Conservation (phyloP, 208 protist species). For the Wallacemonas sp. region DNA sequence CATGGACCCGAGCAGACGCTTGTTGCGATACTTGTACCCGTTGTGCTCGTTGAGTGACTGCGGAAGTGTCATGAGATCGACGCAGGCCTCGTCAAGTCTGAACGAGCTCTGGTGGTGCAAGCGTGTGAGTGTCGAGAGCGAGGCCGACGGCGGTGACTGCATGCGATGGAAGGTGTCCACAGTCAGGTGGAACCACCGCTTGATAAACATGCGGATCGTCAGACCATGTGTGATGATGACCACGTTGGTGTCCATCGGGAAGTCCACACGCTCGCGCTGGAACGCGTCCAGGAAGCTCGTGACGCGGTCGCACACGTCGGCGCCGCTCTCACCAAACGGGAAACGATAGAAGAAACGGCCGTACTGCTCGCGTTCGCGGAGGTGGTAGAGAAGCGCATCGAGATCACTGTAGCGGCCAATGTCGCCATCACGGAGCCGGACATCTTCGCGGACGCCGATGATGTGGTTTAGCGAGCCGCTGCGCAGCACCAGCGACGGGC, state of each 20-base stretch:
- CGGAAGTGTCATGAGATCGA: slow-evolving; percentile 72
- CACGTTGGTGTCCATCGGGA: slow-evolving; percentile 86
- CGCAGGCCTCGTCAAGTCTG: slow-evolving; percentile 65
- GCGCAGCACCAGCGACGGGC: slow-evolving; percentile 33
- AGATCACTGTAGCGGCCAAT: slow-evolving; percentile 89
- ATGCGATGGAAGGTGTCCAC: slow-evolving; percentile 91
- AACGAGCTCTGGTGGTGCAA: slow-evolving; percentile 81
- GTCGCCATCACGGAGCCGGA: slow-evolving; percentile 91
- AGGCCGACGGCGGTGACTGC: slow-evolving; percentile 69
- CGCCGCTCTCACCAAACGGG: slow-evolving; percentile 89
- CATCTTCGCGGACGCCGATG: slow-evolving; percentile 87
- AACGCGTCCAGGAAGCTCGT: slow-evolving; percentile 90
- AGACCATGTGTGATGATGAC: slow-evolving; percentile 91
- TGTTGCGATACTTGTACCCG: slow-evolving; percentile 91
- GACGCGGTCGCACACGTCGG: slow-evolving; percentile 92
- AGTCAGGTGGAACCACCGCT: slow-evolving; percentile 91
- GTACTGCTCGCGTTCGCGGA: slow-evolving; percentile 76
- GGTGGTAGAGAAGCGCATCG: slow-evolving; percentile 59
- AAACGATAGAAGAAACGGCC: slow-evolving; percentile 95
- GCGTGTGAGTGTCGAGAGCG: slow-evolving; percentile 69
- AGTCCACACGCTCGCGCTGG: slow-evolving; percentile 75
- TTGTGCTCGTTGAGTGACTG: slow-evolving; percentile 85
- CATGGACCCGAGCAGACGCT: slow-evolving; percentile 85
- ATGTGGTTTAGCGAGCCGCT: slow-evolving; percentile 50
- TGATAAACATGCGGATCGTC: slow-evolving; percentile 89